These are phyloP conservation scores for Pythium vanterpoolii DNA, from an alignment of 352 stramenopile genomes.

Conservation along the genomic window DNA sequence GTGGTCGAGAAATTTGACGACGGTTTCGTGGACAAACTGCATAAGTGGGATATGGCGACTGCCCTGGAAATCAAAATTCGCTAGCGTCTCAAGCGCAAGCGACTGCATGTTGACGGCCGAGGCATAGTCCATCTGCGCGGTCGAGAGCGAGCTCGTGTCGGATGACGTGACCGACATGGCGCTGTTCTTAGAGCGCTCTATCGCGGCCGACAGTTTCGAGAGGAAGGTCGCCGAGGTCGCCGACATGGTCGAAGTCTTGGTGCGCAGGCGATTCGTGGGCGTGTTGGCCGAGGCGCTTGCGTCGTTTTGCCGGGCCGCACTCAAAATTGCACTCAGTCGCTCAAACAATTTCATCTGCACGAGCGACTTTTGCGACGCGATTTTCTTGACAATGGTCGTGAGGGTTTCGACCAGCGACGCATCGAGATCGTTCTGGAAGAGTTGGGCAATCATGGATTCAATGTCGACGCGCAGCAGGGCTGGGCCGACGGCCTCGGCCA, in stretches of 20 bases:
- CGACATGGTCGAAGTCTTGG: conserved; percentile 70
- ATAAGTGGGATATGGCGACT: conserved; percentile 86
- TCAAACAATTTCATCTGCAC: conserved; percentile 87
- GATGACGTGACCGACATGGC: conserved; percentile 33
- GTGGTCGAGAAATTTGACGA: conserved; percentile 87
- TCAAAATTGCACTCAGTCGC: conserved; percentile 71
- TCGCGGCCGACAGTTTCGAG: conserved; percentile 65
- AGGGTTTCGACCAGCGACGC: conserved; percentile 78
- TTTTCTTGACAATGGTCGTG: conserved; percentile 83
- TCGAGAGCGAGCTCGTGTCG: conserved; percentile 22
- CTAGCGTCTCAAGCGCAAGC: conserved; percentile 80
- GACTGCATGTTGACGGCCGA: conserved; percentile 77
- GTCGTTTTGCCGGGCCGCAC: conserved; percentile 45
- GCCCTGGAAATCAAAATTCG: conserved; percentile 84
- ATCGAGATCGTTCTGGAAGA: conserved; percentile 86
- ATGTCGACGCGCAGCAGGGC: conserved; percentile 77
- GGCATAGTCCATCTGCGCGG: conserved; percentile 34
- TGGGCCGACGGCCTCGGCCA: conserved; percentile 70
- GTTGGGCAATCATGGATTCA: conserved; percentile 69
- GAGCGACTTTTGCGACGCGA: conserved; percentile 65
- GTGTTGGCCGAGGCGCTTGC: conserved; percentile 38
- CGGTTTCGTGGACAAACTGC: conserved; percentile 85
- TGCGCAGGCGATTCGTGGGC: conserved; percentile 58
- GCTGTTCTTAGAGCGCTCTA: conserved; percentile 40
- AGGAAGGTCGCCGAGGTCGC: conserved; percentile 66